A percentile compares a stretch with the other conserved stretches of the same genome.
phyloP scores from a whole-genome alignment of 1,284 basidiomycete species.

The Malassezia globosa region DNA sequence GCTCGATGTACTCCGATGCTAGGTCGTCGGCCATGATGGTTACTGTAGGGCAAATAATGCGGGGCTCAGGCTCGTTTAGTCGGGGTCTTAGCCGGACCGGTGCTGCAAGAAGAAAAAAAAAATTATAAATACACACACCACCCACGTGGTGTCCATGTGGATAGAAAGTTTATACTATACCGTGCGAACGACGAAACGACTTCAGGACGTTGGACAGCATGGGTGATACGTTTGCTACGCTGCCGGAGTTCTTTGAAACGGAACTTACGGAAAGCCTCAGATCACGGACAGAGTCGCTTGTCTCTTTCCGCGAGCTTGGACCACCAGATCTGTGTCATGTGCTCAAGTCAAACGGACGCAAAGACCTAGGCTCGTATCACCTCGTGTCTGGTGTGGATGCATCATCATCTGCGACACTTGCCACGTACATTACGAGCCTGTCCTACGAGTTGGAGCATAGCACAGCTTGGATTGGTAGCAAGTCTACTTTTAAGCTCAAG shows the following conservation, averaged over 20 bases:
- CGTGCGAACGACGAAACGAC: neutral
- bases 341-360: slow-evolving; percentile 65
- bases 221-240: slow-evolving; percentile 40
- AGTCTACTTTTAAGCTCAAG: slow-evolving; percentile 71
- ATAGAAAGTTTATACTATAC: no score
- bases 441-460: slow-evolving; percentile 88
- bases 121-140: no score
- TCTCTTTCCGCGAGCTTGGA: slow-evolving; percentile 87
- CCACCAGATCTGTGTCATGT: slow-evolving; percentile 95
- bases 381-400: slow-evolving; percentile 83
- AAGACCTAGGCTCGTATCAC: slow-evolving; percentile 49
- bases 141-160: slow-evolving; percentile 15
- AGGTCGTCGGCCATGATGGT: slow-evolving; percentile 35
- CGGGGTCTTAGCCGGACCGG: slow-evolving; percentile 8
- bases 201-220: slow-evolving; percentile 18
- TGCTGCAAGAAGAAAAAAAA: neutral
- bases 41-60: slow-evolving; percentile 5
- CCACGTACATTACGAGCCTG: slow-evolving; percentile 93
- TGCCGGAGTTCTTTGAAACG: slow-evolving; percentile 55
- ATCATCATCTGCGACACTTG: slow-evolving; percentile 88
- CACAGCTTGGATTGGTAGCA: slow-evolving; percentile 72
- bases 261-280: slow-evolving; percentile 80
- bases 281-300: slow-evolving; percentile 81
- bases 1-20: slow-evolving; percentile 19
- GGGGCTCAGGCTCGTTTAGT: no score